These are phyloP conservation scores for Cyclotella sp. DNA, from an alignment of 108 stramenopile genomes.

Conservation along the genomic window DNA sequence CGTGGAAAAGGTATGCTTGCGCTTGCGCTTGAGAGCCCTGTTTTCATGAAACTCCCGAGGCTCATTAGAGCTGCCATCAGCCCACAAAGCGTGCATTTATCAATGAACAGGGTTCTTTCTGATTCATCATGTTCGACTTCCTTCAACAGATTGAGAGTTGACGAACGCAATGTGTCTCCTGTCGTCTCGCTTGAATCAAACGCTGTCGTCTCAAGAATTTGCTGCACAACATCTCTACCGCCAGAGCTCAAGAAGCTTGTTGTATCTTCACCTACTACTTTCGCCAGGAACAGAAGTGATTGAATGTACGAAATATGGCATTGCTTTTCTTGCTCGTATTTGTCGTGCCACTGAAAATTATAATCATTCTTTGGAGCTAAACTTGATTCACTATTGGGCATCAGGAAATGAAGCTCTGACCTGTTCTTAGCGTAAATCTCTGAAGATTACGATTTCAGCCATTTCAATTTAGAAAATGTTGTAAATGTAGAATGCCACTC, in stretches of 20 bases:
- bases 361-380: background rate
- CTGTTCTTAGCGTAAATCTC: constrained; percentile 17
- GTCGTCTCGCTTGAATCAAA: constrained; percentile 29
- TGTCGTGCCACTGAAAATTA: background rate
- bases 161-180: constrained; percentile 34
- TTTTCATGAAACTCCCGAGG: constrained; percentile 32
- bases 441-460: background rate
- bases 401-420: background rate
- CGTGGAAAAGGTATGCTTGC: constrained; percentile 26
- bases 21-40: constrained; percentile 8
- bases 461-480: background rate
- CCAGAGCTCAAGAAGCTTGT: constrained; percentile 1
- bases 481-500: background rate
- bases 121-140: constrained; percentile 42
- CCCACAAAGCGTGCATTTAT: constrained; percentile 62
- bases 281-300: constrained; percentile 43
- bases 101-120: constrained; percentile 41
- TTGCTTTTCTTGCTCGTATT: background rate
- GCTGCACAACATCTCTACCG: constrained; percentile 37
- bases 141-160: constrained; percentile 47
- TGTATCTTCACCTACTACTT: constrained; percentile 30
- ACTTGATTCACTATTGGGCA: background rate
- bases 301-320: constrained; percentile 30
- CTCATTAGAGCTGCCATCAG: constrained; percentile 39
- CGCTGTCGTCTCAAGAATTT: constrained; percentile 59